Percentiles rank a stretch among this genome's conserved stretches.
Evolutionary conservation across 176 grass and related monocot species (phyloP).

Genomic region (Aechmea fasciata): DNA sequence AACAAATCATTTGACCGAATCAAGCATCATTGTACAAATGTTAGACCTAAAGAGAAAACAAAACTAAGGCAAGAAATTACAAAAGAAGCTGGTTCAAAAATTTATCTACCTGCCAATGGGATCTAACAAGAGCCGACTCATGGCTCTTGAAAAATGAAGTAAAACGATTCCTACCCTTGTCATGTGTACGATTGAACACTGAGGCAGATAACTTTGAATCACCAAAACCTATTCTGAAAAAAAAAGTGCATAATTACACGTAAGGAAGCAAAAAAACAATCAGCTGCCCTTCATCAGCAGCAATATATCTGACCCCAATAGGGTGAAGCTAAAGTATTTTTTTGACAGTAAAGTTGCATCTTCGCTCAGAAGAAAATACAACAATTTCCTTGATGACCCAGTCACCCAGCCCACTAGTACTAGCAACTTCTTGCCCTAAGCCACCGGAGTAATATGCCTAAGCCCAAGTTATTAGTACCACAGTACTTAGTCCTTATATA

Average conservation of each 20-base stretch:
- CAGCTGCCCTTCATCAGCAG: too few species aligned
- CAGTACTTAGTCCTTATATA: too few species aligned
- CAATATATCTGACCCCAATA: too few species aligned
- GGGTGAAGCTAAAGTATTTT: neutral
- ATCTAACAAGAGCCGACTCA: conserved; percentile 67
- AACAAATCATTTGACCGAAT: conserved; percentile 22
- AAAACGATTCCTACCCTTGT: conserved; percentile 29
- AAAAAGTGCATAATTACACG: neutral
- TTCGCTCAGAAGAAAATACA: neutral
- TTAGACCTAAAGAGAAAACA: neutral
- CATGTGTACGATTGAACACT: conserved; percentile 31
- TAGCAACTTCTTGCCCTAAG: too few species aligned
- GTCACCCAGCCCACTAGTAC: too few species aligned
- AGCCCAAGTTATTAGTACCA: too few species aligned
- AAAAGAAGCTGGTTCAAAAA: neutral
- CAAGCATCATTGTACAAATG: conserved; percentile 9
- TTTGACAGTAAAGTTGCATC: neutral
- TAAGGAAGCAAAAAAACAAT: neutral
- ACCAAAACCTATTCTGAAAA: conserved; percentile 49
- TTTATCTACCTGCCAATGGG: conserved; percentile 78
- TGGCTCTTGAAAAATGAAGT: conserved; percentile 69
- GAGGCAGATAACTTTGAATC: conserved; percentile 28
- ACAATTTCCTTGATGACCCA: too few species aligned
- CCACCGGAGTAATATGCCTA: too few species aligned
- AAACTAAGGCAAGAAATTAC: neutral